These are phyloP conservation scores for Phytophthora palmivora DNA, from an alignment of 352 stramenopile species.

Conservation along the genomic window DNA sequence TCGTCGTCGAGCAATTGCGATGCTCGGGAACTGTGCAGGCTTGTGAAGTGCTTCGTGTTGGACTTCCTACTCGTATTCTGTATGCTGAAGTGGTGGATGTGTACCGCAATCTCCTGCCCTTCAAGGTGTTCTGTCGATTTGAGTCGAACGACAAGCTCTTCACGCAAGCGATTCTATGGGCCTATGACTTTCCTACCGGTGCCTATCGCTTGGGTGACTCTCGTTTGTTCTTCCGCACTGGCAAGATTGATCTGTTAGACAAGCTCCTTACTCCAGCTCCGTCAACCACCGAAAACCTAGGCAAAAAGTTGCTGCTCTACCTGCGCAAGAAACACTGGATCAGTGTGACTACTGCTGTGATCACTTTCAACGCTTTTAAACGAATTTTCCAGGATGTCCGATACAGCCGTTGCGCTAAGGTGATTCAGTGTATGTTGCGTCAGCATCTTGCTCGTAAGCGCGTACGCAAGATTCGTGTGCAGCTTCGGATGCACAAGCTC, in stretches of 20 bases:
- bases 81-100: constrained; percentile 89
- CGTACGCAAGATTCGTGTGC: constrained; percentile 61
- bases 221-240: constrained; percentile 86
- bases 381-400: constrained; percentile 75
- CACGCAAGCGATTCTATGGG: constrained; percentile 83
- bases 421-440: constrained; percentile 83
- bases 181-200: constrained; percentile 76
- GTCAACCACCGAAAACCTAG: constrained; percentile 34
- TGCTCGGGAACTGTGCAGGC: constrained; percentile 81
- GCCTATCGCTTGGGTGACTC: constrained; percentile 85
- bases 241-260: constrained; percentile 87
- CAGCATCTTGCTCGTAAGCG: constrained; percentile 79
- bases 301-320: constrained; percentile 62
- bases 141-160: constrained; percentile 89
- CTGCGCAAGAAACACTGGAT: constrained; percentile 86
- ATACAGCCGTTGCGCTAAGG: constrained; percentile 71
- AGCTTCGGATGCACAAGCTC: constrained; percentile 64
- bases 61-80: constrained; percentile 84
- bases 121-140: constrained; percentile 73
- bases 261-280: constrained; percentile 69
- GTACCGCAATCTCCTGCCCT: constrained; percentile 74
- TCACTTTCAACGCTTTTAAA: constrained; percentile 79
- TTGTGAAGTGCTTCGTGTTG: constrained; percentile 83
- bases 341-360: constrained; percentile 63
- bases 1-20: constrained; percentile 78